phyloP scores from a whole-genome alignment of 805 yeast species.

The Spathaspora arborariae region DNA sequence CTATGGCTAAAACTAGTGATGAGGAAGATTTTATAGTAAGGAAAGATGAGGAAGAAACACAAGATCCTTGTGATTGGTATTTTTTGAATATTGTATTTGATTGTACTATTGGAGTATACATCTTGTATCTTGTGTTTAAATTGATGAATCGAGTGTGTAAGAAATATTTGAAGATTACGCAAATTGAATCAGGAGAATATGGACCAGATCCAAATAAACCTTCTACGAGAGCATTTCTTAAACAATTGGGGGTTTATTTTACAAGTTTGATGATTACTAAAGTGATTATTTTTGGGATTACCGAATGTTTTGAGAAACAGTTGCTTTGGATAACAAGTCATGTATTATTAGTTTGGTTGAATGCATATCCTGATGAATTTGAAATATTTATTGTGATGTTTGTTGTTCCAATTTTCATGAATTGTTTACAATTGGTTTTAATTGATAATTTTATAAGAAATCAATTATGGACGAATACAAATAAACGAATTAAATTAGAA shows the following conservation, averaged over 20 bases:
- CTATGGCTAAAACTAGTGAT: conserved; percentile 49
- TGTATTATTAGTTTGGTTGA: conserved; percentile 79
- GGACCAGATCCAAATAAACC: conserved; percentile 61
- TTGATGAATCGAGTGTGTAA: conserved; percentile 42
- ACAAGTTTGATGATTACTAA: conserved; percentile 66
- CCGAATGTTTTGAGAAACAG: conserved; percentile 61
- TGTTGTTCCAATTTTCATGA: conserved; percentile 70
- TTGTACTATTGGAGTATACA: conserved; percentile 90
- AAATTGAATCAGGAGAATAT: conserved; percentile 54
- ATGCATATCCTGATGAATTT: conserved; percentile 65
- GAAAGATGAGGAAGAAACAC: conserved; percentile 9
- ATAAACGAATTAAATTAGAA: conserved; percentile 15
- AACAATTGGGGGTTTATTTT: conserved; percentile 70
- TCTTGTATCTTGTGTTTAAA: conserved; percentile 53
- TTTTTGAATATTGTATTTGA: conserved; percentile 84
- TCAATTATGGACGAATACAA: conserved; percentile 36
- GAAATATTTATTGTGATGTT: conserved; percentile 88
- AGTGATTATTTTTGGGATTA: conserved; percentile 50
- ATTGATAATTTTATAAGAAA: conserved; percentile 72
- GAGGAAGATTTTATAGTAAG: conserved; percentile 4
- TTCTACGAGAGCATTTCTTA: conserved; percentile 50
- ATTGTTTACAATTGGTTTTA: conserved; percentile 68
- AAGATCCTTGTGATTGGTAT: conserved; percentile 86
- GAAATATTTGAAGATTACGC: conserved; percentile 36
- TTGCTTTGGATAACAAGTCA: conserved; percentile 55